phyloP scores from a whole-genome alignment of 106 monocot species.

The Xerophyta viscosa region DNA sequence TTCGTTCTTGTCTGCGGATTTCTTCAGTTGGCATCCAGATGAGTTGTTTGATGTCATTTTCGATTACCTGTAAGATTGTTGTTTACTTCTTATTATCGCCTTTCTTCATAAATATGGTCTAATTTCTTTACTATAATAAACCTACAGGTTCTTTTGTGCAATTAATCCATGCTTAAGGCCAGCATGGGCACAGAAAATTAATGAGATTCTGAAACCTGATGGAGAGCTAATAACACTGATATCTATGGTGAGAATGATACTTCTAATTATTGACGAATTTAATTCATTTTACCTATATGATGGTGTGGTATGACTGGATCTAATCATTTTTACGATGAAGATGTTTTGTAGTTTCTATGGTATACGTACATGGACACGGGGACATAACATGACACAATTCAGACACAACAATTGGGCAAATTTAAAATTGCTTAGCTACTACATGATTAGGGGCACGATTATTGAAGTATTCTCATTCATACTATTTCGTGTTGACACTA shows the following conservation, averaged over 20 bases:
- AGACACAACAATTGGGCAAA: too few relatives aligned
- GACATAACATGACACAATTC: too few relatives aligned
- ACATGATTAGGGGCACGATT: too few relatives aligned
- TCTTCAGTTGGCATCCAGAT: slow-evolving; percentile 61
- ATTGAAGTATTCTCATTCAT: too few relatives aligned
- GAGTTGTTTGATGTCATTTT: slow-evolving; percentile 76
- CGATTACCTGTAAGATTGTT: slow-evolving; percentile 70
- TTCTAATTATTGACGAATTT: not conserved
- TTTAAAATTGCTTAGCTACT: too few relatives aligned
- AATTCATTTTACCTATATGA: not conserved
- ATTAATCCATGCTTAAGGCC: slow-evolving; percentile 65
- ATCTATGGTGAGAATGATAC: slow-evolving; percentile 30
- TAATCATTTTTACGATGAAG: too few relatives aligned
- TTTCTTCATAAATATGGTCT: not conserved
- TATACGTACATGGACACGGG: too few relatives aligned
- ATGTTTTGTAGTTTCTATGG: too few relatives aligned
- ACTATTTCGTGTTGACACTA: too few relatives aligned
- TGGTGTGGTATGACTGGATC: too few relatives aligned
- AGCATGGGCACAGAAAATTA: slow-evolving; percentile 63
- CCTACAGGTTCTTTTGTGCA: slow-evolving; percentile 81
- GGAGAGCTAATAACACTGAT: slow-evolving; percentile 87
- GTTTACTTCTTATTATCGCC: not conserved
- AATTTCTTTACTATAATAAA: too few relatives aligned
- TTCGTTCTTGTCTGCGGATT: slow-evolving; percentile 56
- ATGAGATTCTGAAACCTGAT: slow-evolving; percentile 56